Base-by-base conservation (phyloP, 1,284 basidiomycete species). In the Naganishia cerealis region DNA sequence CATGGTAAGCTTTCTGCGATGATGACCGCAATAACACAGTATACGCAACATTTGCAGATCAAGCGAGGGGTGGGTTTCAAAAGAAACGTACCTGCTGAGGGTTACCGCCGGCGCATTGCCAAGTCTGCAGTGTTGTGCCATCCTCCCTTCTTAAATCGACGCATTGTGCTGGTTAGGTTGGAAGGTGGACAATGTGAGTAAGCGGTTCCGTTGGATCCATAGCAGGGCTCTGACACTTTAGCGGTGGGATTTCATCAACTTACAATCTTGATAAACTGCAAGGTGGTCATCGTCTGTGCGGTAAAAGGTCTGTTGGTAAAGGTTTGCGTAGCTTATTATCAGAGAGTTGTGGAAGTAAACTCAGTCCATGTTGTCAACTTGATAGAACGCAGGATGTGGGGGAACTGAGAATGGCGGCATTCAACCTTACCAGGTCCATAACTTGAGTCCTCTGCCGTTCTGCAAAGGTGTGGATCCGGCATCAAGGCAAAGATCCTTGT, bases 401-500 rank as follows among this genome's bases (percentile, higher is more conserved):
- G 29, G 6, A 24, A 24, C 21, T 10, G 7, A 50, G 46, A 50
- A 24, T 10, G 10, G n/a, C 13, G 46, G 7, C n/a, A 24, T 21
- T 8, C 26, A 39, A 8, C 43, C 68, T 61, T 36, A 69, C 68
- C 68, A 70, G 18, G 68, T 70, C 68, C 68, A 70, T 7, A 70
- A 36, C 43, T 70, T 70, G 26, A 61, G n/a, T 3, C 13, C 58
- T 46, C 61, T 46, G 13, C 68, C 68, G 36, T 70, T 67, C 13
- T 39, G 53, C 13, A 63, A 29, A 42, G 68, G 68, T 12, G 42
- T 57, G n/a, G 10, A 33, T 3, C 70, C 70, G 16, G 68, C 68
- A 54, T 71, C 70, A 39, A 71, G 53, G 36, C 70, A 71, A 40
- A 63, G 65, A 39, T 71, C 65, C n/a, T 53, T 69, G 59, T 65